Base-by-base conservation (phyloP, 352 stramenopile genomes). In the Phytophthora idaei region DNA sequence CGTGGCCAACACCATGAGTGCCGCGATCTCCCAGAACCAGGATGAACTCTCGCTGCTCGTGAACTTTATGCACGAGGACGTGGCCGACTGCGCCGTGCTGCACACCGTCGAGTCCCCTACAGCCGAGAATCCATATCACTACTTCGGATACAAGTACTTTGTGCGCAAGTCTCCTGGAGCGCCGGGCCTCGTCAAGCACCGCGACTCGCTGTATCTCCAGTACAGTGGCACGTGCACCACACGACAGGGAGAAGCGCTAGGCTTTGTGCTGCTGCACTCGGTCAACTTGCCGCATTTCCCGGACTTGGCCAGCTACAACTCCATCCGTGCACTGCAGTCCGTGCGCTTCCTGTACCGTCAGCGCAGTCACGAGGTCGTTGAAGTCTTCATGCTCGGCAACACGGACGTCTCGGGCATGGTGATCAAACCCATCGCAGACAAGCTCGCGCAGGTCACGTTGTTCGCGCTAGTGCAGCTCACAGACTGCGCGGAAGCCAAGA, bases 131-230 rank as follows among this genome's bases (percentile, higher is more conserved):
- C 80, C 80, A 1, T 81, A 82, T 32, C 66, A 82, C 21, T 85
- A 82, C 27, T 54, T 89, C 28, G 80, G 77, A 12, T 87, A 81
- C 74, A 89, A 89, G 67, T 89, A 77, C 71, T 69, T 87, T 27
- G 77, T 82, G 17, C 74, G 67, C 32, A 77, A 76, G 32, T 73
- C 79, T 0, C 69, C 76, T 5, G 71, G 63, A 9, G 67, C 64
- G 4, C 69, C 67, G 2, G 72, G 76, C 15, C 48, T 83, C 21
- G 62, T 85, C 32, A 78, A 78, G 45, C 74, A 85, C 52, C 75
- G 78, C 44, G 78, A 89, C 69, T 71, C 67, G 21, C 39, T 85
- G 37, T 89, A 84, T 54, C 37, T 89, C 12, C 76, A 87, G 53
- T 78, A 66, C 31, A 74, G 61, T 44, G 77, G 80, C 34, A 67